phyloP scores from a whole-genome alignment of 352 stramenopile species.

The Globisporangium middletonii region DNA sequence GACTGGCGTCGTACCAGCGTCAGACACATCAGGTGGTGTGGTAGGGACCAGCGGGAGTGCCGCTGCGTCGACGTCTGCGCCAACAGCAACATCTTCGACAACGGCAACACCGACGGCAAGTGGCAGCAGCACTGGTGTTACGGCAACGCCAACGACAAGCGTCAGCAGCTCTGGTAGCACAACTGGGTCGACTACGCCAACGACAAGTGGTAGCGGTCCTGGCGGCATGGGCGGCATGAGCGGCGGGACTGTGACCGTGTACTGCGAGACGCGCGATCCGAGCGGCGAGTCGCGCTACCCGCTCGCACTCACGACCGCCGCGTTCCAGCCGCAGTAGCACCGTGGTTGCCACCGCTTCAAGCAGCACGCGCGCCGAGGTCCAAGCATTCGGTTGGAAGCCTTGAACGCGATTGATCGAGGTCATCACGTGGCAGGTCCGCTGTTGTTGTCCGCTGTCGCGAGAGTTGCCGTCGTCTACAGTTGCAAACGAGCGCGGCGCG shows the following conservation, averaged over 20 bases:
- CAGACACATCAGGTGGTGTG: neutral
- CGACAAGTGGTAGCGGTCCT: neutral
- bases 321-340: constrained; percentile 9
- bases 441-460: neutral
- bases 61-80: neutral
- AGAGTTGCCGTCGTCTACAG: too few relatives aligned
- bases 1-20: neutral
- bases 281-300: constrained; percentile 24
- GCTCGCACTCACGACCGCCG: constrained; percentile 16
- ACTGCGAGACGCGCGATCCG: constrained; percentile 21
- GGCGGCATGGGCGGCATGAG: neutral
- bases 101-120: neutral
- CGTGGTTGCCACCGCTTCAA: neutral
- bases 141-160: neutral
- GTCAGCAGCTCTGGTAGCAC: neutral
- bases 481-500: too few relatives aligned
- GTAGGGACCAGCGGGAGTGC: neutral
- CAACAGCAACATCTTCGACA: neutral
- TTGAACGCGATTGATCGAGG: too few relatives aligned
- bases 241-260: constrained; percentile 6
- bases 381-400: too few relatives aligned
- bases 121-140: neutral
- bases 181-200: neutral
- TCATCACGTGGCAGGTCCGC: neutral
- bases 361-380: too few relatives aligned